These are phyloP conservation scores for Alternaria ethzedia DNA, from an alignment of 2,329 filamentous ascomycete species.

Conservation along the genomic window DNA sequence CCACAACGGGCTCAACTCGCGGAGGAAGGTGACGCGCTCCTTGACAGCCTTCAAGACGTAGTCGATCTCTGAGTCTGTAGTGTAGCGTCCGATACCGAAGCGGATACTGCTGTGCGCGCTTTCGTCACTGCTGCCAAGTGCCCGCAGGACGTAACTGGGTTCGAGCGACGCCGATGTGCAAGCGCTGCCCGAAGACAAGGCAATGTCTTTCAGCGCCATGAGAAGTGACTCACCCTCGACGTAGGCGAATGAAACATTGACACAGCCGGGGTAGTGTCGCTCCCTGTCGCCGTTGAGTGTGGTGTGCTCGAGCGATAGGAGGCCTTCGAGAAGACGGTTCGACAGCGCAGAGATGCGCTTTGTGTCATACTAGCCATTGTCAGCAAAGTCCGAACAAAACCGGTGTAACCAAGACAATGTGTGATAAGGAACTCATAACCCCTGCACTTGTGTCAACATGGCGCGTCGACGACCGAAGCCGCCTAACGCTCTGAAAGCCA, in stretches of 20 bases:
- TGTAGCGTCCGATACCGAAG: slow-evolving; percentile 97
- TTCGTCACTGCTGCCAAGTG: slow-evolving; percentile 94
- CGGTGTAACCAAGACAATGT: neutral
- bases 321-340: slow-evolving; percentile 79
- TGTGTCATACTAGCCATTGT: slow-evolving; percentile 76
- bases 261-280: slow-evolving; percentile 91
- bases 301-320: slow-evolving; percentile 90
- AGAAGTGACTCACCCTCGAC: slow-evolving; percentile 97
- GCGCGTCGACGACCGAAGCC: slow-evolving; percentile 42
- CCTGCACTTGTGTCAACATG: slow-evolving; percentile 66
- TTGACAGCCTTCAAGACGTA: slow-evolving; percentile 94
- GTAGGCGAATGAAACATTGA: slow-evolving; percentile 98
- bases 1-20: slow-evolving; percentile 95
- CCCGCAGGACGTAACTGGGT: slow-evolving; percentile 93
- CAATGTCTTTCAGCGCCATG: slow-evolving; percentile 98
- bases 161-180: slow-evolving; percentile 97
- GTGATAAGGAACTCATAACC: slow-evolving; percentile 61
- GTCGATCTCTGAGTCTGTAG: slow-evolving; percentile 92
- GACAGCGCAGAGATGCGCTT: slow-evolving; percentile 84
- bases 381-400: slow-evolving; percentile 10
- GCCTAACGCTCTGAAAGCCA: slow-evolving; percentile 76
- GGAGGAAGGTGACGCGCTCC: slow-evolving; percentile 88
- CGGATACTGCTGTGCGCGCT: slow-evolving; percentile 97
- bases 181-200: slow-evolving; percentile 92
- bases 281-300: slow-evolving; percentile 84